Conservation (phyloP, 768 basidiomycete genomes). For the Russula compacta region DNA sequence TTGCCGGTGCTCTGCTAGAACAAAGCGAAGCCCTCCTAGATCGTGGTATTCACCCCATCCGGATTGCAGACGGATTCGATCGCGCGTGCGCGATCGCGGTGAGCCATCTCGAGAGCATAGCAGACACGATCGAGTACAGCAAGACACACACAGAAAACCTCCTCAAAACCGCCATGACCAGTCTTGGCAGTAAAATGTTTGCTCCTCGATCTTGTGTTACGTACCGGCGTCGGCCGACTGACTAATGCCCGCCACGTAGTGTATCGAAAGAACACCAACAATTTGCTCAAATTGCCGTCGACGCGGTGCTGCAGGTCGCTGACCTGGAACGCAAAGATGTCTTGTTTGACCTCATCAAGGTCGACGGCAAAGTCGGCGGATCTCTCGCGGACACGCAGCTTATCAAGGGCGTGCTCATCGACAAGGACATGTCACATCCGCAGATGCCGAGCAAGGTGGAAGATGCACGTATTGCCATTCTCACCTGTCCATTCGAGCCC, state of each 20-base stretch:
- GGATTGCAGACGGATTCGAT: constrained; percentile 98
- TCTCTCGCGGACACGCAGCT: constrained; percentile 90
- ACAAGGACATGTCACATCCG: constrained; percentile 99
- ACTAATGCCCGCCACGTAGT: constrained; percentile 34
- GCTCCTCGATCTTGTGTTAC: constrained; percentile 23
- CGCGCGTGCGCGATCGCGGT: constrained; percentile 87
- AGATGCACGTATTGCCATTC: constrained; percentile 89
- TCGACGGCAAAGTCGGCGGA: constrained; percentile 97
- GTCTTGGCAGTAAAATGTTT: constrained; percentile 96
- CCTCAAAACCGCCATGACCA: constrained; percentile 91
- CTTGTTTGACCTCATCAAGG: constrained; percentile 96
- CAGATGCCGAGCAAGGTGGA: constrained; percentile 89
- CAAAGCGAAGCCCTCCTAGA: constrained; percentile 95
- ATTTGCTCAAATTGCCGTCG: constrained; percentile 96
- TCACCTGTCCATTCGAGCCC: constrained; percentile 98
- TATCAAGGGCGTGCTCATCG: constrained; percentile 95
- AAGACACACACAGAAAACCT: constrained; percentile 76
- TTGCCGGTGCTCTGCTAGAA: constrained; percentile 95
- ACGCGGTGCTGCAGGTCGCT: constrained; percentile 91
- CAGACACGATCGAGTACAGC: constrained; percentile 83
- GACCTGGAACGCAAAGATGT: constrained; percentile 94
- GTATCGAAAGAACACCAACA: constrained; percentile 94
- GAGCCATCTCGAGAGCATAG: constrained; percentile 81
- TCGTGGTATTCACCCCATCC: constrained; percentile 97
- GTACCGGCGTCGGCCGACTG: not conserved